Percentiles rank a stretch among this genome's conserved stretches.
Conservation (phyloP, 108 stramenopile species). For the Cylindrotheca fusiformis region DNA sequence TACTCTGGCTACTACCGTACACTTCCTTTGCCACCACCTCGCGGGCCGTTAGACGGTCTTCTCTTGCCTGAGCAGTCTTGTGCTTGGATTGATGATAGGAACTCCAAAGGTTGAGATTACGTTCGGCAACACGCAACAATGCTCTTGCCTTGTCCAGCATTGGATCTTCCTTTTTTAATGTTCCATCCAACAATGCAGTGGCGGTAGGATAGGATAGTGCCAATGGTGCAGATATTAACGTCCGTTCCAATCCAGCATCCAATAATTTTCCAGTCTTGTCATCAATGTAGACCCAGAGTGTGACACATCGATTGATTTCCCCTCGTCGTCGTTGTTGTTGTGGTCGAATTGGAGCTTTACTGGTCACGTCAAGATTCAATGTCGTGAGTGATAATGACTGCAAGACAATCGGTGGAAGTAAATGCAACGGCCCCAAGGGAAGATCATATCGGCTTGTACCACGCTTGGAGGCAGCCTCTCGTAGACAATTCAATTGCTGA, state of each 20-base stretch:
- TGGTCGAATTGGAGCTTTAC: constrained; percentile 1
- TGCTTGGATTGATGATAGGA: constrained; percentile 35
- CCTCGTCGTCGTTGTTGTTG: neutral
- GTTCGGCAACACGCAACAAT: constrained; percentile 56
- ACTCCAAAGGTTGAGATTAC: constrained; percentile 54
- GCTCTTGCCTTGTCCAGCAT: constrained; percentile 33
- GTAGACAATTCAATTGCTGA: constrained; percentile 12
- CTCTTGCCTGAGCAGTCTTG: constrained; percentile 55
- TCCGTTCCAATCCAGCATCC: constrained; percentile 81
- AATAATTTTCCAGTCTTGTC: constrained; percentile 66
- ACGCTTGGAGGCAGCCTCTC: constrained; percentile 57
- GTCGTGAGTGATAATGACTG: constrained; percentile 53
- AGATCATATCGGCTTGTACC: constrained; percentile 80
- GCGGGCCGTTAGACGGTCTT: constrained; percentile 49
- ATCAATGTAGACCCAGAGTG: constrained; percentile 86
- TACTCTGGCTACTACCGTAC: constrained; percentile 6
- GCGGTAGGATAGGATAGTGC: constrained; percentile 66
- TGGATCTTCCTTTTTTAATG: constrained; percentile 12
- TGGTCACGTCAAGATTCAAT: constrained; percentile 10
- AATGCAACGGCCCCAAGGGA: constrained; percentile 73
- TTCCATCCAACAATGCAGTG: constrained; percentile 44
- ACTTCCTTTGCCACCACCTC: constrained; percentile 50
- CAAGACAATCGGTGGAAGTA: constrained; percentile 75
- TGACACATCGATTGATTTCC: constrained; percentile 72
- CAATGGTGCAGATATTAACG: constrained; percentile 57